Conservation (phyloP, 2,329 filamentous ascomycete genomes). For the Cercospora sp. region DNA sequence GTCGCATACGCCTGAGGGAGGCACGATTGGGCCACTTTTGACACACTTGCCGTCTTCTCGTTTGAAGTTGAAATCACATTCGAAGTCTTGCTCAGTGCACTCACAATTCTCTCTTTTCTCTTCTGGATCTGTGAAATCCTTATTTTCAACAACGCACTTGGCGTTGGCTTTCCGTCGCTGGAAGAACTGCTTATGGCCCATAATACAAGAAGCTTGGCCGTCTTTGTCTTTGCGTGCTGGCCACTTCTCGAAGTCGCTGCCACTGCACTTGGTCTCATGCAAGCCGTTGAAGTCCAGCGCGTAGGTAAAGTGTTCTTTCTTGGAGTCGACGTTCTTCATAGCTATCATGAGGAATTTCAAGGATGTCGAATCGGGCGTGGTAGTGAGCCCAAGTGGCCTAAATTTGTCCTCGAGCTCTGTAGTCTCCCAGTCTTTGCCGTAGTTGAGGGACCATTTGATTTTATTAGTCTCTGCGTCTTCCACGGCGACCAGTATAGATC, state of each 20-base stretch:
- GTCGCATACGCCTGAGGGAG: constrained; percentile 74
- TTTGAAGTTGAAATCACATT: constrained; percentile 92
- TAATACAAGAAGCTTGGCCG: constrained; percentile 81
- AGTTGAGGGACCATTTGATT: constrained; percentile 79
- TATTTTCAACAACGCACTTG: constrained; percentile 78
- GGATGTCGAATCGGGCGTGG: constrained; percentile 88
- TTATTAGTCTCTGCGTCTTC: constrained; percentile 66
- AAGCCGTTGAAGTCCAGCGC: constrained; percentile 81
- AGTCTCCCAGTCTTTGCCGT: constrained; percentile 79
- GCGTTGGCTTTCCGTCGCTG: constrained; percentile 80
- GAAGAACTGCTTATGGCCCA: constrained; percentile 93
- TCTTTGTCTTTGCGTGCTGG: constrained; percentile 78
- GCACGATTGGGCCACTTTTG: constrained; percentile 60
- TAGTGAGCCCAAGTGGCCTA: constrained; percentile 73
- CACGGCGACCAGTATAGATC: constrained; percentile 82
- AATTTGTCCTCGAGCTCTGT: constrained; percentile 71
- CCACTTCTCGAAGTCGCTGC: constrained; percentile 83
- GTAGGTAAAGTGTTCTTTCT: constrained; percentile 59
- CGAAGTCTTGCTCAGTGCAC: constrained; percentile 82
- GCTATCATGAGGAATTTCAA: constrained; percentile 84
- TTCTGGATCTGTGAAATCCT: constrained; percentile 77
- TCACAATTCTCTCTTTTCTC: constrained; percentile 73
- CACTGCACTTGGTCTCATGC: constrained; percentile 75
- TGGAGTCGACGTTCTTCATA: constrained; percentile 54
- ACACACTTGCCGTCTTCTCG: constrained; percentile 69